Percentiles rank a stretch among this genome's conserved stretches.
Evolutionary conservation across 208 protist genomes (phyloP).

Genomic region (Trypanosoma melophagium): DNA sequence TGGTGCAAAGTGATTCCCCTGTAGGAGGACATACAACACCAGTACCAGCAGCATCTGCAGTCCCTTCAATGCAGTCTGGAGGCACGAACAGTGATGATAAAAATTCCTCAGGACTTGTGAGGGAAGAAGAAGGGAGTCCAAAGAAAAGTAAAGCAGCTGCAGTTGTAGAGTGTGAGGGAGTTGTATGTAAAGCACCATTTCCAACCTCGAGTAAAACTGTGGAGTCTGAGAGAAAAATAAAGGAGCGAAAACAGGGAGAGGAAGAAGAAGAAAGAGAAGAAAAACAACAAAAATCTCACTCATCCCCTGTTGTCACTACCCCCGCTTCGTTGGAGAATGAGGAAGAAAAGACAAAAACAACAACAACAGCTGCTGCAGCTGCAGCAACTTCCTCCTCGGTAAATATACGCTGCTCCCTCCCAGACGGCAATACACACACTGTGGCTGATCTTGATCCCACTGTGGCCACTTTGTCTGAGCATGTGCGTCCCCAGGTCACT

Average conservation of each 20-base stretch:
- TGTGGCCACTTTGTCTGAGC: conserved; percentile 39
- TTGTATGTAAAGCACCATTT: too few relatives aligned
- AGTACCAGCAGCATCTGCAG: too few relatives aligned
- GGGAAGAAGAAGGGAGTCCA: neutral
- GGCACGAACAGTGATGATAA: too few relatives aligned
- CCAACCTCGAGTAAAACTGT: too few relatives aligned
- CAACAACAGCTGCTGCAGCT: neutral
- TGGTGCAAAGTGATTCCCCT: neutral
- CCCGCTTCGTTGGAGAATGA: conserved; percentile 8
- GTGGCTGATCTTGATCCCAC: conserved; percentile 33
- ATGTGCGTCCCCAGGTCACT: conserved; percentile 47
- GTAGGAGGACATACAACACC: neutral
- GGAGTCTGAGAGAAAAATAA: too few relatives aligned
- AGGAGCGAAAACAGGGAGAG: neutral
- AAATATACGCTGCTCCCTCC: conserved; percentile 59
- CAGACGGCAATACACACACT: conserved; percentile 46
- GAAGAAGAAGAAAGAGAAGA: neutral
- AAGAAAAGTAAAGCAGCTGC: too few relatives aligned
- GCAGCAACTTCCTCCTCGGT: conserved; percentile 21
- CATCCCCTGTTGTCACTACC: neutral
- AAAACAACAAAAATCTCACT: neutral
- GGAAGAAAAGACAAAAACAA: neutral
- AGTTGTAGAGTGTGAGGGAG: too few relatives aligned
- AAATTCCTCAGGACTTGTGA: neutral
- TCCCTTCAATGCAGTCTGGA: too few relatives aligned